phyloP scores from a whole-genome alignment of 2,329 filamentous ascomycete species.

The Aspergillus carbonarius region DNA sequence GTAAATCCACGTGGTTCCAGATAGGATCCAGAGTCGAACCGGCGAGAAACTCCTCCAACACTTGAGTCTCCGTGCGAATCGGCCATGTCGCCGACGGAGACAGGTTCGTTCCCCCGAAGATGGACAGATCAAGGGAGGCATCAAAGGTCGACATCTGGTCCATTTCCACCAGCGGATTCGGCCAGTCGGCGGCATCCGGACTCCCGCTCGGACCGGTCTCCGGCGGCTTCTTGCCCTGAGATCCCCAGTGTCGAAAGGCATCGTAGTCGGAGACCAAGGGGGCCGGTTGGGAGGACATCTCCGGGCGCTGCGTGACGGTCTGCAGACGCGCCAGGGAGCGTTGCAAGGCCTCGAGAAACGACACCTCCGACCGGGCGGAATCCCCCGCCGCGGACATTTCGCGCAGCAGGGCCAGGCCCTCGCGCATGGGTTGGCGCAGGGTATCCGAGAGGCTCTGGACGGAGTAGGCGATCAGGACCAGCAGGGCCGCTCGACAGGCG shows the following conservation, averaged over 20 bases:
- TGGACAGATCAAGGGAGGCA: constrained; percentile 13
- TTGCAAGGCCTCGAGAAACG: constrained; percentile 32
- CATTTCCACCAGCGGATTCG: not conserved
- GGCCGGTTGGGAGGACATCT: not conserved
- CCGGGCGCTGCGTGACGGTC: not conserved
- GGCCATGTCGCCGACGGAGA: constrained; percentile 17
- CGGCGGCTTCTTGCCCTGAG: constrained; percentile 6
- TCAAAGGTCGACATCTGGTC: constrained; percentile 12
- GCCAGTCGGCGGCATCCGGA: not conserved
- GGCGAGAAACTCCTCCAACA: constrained; percentile 22
- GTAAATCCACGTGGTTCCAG: not conserved
- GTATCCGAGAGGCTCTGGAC: constrained; percentile 27
- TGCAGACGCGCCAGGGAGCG: constrained; percentile 23
- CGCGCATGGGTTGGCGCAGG: constrained; percentile 20
- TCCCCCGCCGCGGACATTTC: constrained; percentile 33
- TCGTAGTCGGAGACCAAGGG: constrained; percentile 15
- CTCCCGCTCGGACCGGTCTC: no score
- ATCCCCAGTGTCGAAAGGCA: constrained; percentile 21
- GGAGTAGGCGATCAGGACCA: constrained; percentile 36
- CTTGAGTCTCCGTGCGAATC: constrained; percentile 20
- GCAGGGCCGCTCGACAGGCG: constrained; percentile 34
- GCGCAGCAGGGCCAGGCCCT: constrained; percentile 31
- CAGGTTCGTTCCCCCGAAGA: constrained; percentile 14
- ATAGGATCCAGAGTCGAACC: not conserved
- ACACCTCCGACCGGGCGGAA: constrained; percentile 33